Base-by-base conservation (phyloP, 2,329 filamentous ascomycete species). In the Xylariaceae sp. region DNA sequence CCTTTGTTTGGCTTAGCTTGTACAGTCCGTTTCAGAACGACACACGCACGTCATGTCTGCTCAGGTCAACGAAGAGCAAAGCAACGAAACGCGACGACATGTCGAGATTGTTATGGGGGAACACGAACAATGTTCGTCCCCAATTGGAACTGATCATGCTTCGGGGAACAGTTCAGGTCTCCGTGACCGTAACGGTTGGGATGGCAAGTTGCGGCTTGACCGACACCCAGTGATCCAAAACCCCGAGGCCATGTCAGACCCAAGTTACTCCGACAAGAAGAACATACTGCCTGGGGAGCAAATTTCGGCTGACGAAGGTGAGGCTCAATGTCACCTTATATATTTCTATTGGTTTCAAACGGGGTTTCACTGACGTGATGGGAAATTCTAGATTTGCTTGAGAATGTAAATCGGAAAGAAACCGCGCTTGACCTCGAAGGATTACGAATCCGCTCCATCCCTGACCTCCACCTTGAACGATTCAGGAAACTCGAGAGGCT, bases 391-490 rank as follows among this genome's bases (percentile, higher is more conserved):
- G 77, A 81, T 54, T 64, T 81, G 1, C 69, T 81, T 27, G 73
- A 81, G 44, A 71, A 71, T 50, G 78, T 82, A 59, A 73, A 76
- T 45, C 61, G 66, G 26, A 71, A 89, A 65, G 87, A 94, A 56
- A 90, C n/a, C n/a, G n/a, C n/a, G n/a, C n/a, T 98, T 55, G 85
- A 92, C 58, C 81, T 89, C 44, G 82, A 88, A n/a, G 90, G 97
- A 62, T 84, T 84, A 39, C 85, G 89, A 49, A 76, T 98, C 56
- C 67, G 74, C 15, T 89, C 86, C 21, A 84, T 97, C 51, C 67
- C 81, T 5, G 79, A 81, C 12, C 75, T 98, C 15, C 77, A 70
- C n/a, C 75, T 98, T 33, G 85, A 89, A 45, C 81, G 92, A 44
- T 97, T 98, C 67, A 74, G 71, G 43, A 77, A 85, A 38, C 73